A percentile compares a stretch with the other conserved stretches of the same genome.
Evolutionary conservation across 805 yeast species (phyloP).

Genomic region (Starmerella sirachaensis): DNA sequence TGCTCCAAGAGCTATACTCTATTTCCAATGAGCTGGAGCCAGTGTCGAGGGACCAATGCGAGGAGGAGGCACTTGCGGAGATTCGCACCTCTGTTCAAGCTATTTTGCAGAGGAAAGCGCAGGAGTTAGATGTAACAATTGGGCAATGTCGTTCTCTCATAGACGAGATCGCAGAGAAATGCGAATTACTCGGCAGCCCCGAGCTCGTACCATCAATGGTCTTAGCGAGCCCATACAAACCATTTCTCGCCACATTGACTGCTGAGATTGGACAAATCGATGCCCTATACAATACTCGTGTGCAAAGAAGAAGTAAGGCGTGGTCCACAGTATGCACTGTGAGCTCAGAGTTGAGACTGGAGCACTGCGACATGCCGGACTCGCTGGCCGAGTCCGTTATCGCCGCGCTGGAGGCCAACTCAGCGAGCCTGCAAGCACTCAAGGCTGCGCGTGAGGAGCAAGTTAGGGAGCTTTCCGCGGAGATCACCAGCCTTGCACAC

Average conservation of each 20-base stretch:
- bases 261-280: background rate
- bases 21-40: conserved; percentile 1
- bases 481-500: background rate
- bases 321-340: background rate
- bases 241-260: background rate
- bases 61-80: no score
- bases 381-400: conserved; percentile 1
- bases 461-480: background rate
- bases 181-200: no score
- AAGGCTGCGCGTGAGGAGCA: background rate
- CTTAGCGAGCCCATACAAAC: conserved; percentile 2
- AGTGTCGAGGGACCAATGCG: no score
- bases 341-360: background rate
- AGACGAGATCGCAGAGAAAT: no score
- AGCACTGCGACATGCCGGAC: background rate
- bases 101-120: no score
- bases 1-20: background rate
- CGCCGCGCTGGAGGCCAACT: background rate
- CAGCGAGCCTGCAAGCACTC: background rate
- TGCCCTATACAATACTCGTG: background rate
- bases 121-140: no score
- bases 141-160: no score
- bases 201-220: no score
- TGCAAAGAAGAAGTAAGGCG: background rate
- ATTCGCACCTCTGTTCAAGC: no score